Conservation (phyloP, 192 early-diverging fungal genomes). For the Linnemannia zychae region DNA sequence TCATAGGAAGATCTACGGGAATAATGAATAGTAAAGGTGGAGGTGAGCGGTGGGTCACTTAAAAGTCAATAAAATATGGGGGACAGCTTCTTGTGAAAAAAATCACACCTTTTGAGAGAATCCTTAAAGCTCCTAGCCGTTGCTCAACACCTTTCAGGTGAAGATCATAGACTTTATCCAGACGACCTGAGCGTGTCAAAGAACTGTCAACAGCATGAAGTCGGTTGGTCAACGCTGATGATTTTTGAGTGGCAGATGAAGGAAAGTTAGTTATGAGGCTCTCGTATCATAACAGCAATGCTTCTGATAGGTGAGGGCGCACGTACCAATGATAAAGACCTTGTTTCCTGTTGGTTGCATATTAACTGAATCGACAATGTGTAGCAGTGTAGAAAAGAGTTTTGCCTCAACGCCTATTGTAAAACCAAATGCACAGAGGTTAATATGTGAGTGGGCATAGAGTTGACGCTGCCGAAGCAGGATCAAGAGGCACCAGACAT, state of each 20-base stretch:
- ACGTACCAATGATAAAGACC: conserved; percentile 64
- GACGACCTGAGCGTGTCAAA: conserved; percentile 70
- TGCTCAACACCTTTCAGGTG: conserved; percentile 62
- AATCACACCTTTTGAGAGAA: conserved; percentile 58
- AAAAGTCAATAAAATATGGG: neutral
- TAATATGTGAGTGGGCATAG: neutral
- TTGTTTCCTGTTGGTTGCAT: conserved; percentile 13
- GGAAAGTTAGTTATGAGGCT: too few species aligned
- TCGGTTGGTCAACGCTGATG: conserved; percentile 65
- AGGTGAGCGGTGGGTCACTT: neutral
- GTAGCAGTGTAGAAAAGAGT: conserved; percentile 55
- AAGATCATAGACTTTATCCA: conserved; percentile 64
- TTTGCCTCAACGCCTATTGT: conserved; percentile 59
- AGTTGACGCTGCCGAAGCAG: neutral
- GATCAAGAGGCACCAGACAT: neutral
- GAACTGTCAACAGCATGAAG: conserved; percentile 62
- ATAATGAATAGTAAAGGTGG: neutral
- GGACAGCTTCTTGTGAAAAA: neutral
- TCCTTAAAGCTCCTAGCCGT: conserved; percentile 53
- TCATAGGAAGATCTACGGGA: conserved; percentile 63
- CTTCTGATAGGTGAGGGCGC: neutral
- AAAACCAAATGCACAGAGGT: neutral
- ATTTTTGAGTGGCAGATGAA: neutral
- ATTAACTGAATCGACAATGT: conserved; percentile 62
- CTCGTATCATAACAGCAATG: too few species aligned